These are phyloP conservation scores for Pholiota adiposa DNA, from an alignment of 1,284 basidiomycete genomes.

Conservation along the genomic window DNA sequence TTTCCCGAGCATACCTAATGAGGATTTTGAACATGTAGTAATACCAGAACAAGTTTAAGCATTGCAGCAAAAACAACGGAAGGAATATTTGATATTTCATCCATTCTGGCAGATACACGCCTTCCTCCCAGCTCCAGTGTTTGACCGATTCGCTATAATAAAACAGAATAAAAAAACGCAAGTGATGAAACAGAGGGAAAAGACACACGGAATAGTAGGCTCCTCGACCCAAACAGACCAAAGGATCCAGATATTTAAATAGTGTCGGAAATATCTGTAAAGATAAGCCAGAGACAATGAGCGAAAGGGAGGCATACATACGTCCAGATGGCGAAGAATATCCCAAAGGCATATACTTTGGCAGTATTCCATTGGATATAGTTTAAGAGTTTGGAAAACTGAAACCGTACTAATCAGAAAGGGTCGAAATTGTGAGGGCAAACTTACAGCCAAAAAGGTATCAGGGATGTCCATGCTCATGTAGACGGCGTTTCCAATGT, in stretches of 20 bases:
- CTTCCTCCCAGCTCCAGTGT: constrained; percentile 65
- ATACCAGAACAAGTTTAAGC: constrained; percentile 93
- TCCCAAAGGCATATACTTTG: constrained; percentile 68
- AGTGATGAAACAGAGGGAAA: not conserved
- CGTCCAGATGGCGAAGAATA: constrained; percentile 85
- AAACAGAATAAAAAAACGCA: not conserved
- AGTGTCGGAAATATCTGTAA: constrained; percentile 92
- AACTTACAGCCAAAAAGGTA: constrained; percentile 80
- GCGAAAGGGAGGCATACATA: constrained; percentile 44
- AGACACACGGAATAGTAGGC: constrained; percentile 77
- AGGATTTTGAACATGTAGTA: constrained; percentile 78
- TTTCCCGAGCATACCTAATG: constrained; percentile 37
- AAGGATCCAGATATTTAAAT: constrained; percentile 87
- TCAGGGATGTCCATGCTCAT: constrained; percentile 98
- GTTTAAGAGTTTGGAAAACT: constrained; percentile 88
- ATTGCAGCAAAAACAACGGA: constrained; percentile 77
- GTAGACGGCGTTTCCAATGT: constrained; percentile 92
- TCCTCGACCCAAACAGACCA: constrained; percentile 88
- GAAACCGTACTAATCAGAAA: not conserved
- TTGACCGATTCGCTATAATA: constrained; percentile 60
- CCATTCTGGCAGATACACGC: constrained; percentile 78
- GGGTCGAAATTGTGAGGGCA: constrained; percentile 5
- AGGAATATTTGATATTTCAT: constrained; percentile 83
- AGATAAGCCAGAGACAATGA: not conserved
- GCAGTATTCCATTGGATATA: constrained; percentile 75